phyloP scores from a whole-genome alignment of 139 green algal genomes.

The Raphidocelis subcapitata region DNA sequence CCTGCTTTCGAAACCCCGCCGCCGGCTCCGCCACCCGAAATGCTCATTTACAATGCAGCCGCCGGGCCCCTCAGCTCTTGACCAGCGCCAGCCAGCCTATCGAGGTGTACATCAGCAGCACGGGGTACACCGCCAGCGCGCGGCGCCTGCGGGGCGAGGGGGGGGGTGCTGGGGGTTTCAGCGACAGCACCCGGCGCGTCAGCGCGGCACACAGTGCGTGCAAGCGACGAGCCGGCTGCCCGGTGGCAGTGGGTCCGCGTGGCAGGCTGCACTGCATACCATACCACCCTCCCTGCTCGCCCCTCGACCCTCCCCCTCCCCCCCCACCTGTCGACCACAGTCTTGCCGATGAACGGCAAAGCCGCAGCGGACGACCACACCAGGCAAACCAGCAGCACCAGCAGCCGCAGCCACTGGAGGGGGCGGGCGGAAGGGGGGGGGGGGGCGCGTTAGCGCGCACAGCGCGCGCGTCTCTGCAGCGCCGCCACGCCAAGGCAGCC shows the following conservation, averaged over 20 bases:
- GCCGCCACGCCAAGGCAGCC: too few relatives aligned
- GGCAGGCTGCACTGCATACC: background rate
- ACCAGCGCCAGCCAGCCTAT: conserved; percentile 86
- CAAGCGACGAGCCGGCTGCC: too few relatives aligned
- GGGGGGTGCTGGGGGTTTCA: too few relatives aligned
- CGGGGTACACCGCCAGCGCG: conserved; percentile 89
- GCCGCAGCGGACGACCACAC: conserved; percentile 77
- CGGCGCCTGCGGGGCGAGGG: conserved; percentile 45
- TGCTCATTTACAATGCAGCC: too few relatives aligned
- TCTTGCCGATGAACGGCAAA: conserved; percentile 90
- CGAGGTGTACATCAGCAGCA: conserved; percentile 87
- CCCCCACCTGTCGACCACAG: conserved; percentile 55
- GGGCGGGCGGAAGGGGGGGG: too few relatives aligned
- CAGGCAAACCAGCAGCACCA: conserved; percentile 58
- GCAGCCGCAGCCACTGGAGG: conserved; percentile 43
- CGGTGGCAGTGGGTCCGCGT: background rate
- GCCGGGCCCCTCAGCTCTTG: conserved; percentile 40
- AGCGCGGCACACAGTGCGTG: too few relatives aligned
- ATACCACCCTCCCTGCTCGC: background rate
- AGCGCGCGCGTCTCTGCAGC: too few relatives aligned
- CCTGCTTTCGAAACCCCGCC: too few relatives aligned
- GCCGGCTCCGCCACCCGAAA: too few relatives aligned
- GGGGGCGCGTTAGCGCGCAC: too few relatives aligned
- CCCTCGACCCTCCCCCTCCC: too few relatives aligned
- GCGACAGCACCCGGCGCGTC: too few relatives aligned